Conservation (phyloP, 2,329 filamentous ascomycete genomes). For the Shiraia sp. region DNA sequence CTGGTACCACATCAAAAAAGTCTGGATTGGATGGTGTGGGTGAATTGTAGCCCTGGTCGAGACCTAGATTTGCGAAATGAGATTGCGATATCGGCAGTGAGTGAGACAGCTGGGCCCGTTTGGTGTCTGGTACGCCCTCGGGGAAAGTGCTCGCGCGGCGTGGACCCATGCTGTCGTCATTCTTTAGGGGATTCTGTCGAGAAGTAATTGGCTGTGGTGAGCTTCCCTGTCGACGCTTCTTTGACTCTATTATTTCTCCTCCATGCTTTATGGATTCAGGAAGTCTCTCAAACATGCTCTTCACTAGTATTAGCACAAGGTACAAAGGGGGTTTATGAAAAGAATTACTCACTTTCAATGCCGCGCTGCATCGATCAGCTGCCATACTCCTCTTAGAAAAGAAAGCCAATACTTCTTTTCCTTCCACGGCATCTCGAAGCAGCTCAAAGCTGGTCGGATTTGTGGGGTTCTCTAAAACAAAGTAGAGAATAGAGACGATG, state of each 20-base stretch:
- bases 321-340: not conserved
- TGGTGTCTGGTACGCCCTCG: slow-evolving; percentile 33
- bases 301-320: slow-evolving; percentile 12
- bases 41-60: slow-evolving; percentile 32
- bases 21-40: slow-evolving; percentile 31
- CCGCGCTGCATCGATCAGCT: slow-evolving; percentile 80
- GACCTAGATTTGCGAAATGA: slow-evolving; percentile 31
- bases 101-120: slow-evolving; percentile 29
- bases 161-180: slow-evolving; percentile 25
- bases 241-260: slow-evolving; percentile 32
- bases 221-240: slow-evolving; percentile 45
- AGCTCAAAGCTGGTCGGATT: slow-evolving; percentile 77
- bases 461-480: slow-evolving; percentile 77
- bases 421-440: slow-evolving; percentile 80
- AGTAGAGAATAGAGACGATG: slow-evolving; percentile 78
- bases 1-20: slow-evolving; percentile 35
- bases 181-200: slow-evolving; percentile 29
- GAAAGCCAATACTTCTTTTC: slow-evolving; percentile 77
- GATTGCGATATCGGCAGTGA: slow-evolving; percentile 33
- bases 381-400: slow-evolving; percentile 84
- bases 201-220: slow-evolving; percentile 36
- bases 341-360: slow-evolving; percentile 67
- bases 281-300: slow-evolving; percentile 83
- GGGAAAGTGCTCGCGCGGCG: slow-evolving; percentile 44
- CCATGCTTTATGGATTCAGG: slow-evolving; percentile 68